Evolutionary conservation across 2,329 filamentous ascomycete genomes (phyloP).

Genomic region (Pyricularia grisea): DNA sequence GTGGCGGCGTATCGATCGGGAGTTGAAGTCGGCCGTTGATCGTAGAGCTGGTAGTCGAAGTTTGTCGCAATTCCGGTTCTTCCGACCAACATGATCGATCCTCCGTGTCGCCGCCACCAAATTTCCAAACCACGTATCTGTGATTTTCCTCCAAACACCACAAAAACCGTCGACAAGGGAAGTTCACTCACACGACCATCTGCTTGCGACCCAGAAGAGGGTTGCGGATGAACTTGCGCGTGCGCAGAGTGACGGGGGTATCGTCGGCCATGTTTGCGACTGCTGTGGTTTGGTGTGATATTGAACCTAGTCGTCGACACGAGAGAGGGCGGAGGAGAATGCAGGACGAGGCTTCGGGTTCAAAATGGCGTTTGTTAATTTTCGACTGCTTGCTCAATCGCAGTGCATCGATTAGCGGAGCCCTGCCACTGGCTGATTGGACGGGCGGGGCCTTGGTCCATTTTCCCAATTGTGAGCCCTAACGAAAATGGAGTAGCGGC

Average conservation of each 20-base stretch:
- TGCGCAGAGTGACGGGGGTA: slow-evolving; percentile 75
- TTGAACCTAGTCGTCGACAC: slow-evolving; percentile 6
- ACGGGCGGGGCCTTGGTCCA: neutral
- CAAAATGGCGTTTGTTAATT: neutral
- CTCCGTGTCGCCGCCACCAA: neutral
- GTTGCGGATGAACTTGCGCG: slow-evolving; percentile 99
- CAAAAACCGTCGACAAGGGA: neutral
- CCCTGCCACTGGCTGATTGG: neutral
- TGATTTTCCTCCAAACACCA: neutral
- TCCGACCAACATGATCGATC: neutral
- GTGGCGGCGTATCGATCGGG: neutral
- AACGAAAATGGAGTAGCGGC: neutral
- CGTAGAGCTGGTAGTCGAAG: neutral
- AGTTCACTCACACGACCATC: slow-evolving; percentile 90
- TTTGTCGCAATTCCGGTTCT: neutral
- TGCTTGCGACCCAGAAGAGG: slow-evolving; percentile 97
- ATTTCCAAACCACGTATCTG: neutral
- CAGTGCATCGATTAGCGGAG: neutral
- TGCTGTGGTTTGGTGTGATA: slow-evolving; percentile 12
- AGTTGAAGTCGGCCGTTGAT: neutral
- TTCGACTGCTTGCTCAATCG: neutral
- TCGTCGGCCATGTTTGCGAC: slow-evolving; percentile 75
- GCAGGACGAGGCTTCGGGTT: neutral
- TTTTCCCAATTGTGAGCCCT: neutral
- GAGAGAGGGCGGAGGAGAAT: neutral